Base-by-base conservation (phyloP, 78 protist species). In the Pigoraptor vietnamica region DNA sequence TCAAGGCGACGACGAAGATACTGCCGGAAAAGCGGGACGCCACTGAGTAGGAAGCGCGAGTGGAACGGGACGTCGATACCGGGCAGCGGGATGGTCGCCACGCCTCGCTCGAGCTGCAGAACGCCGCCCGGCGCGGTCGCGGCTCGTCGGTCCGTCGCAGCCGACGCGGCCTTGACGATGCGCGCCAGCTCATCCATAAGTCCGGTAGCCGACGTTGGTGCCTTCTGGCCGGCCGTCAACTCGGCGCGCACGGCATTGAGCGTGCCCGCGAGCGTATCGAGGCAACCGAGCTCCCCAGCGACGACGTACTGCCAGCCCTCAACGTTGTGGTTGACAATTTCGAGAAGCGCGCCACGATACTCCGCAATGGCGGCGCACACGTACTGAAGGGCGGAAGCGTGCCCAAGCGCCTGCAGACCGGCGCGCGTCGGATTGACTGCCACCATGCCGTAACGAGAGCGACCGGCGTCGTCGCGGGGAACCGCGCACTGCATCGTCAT, bases 41-140 rank as follows among this genome's bases (percentile, higher is more conserved):
- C 96, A 25, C 38, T 0, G 32, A 81, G 88, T 67, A 96, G 87
- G 81, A 93, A 88, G n/a, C 86, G 24, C 23, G 95, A 92, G 93
- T 96, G 97, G 96, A 96, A 96, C 24, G 97, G 97, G 40, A 96
- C 96, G 91, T 96, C 97, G 84, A 96, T 96, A 56, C 96, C 96
- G 34, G 92, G 92, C 2, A 96, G 95, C 82, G 94, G 97, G 40
- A 96, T 90, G 38, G 95, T 93, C 35, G 95, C 95, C 23, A 23
- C 35, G 37, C 95, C 95, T 0, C 96, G 92, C 35, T 67, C 2
- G 48, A 93, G 92, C 88, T 38, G 39, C 24, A 92, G 10, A 25
- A 24, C 21, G 82, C 81, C 89, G 40, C 40, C 88, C 14, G 23
- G 29, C 82, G 56, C 40, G 89, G 14, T 25, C 35, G 36, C 56